A percentile compares a stretch with the other conserved stretches of the same genome.
Conservation (phyloP, 441 rosid species). For the Gossypium davidsonii region DNA sequence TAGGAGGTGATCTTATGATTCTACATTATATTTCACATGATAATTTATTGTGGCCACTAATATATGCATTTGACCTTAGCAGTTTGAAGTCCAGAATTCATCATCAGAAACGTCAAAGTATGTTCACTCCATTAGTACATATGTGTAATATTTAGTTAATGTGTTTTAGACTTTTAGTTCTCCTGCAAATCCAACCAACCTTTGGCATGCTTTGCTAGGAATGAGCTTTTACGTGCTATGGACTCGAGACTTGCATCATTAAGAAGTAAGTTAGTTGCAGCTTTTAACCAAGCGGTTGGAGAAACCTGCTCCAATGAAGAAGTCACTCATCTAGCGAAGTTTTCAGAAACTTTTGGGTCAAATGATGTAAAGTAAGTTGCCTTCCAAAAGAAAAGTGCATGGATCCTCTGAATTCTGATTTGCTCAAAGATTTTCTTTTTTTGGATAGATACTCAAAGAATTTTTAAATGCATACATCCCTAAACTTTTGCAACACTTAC, state of each 20-base stretch:
- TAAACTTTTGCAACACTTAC: background rate
- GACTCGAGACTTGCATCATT: constrained; percentile 54
- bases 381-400: constrained; percentile 8
- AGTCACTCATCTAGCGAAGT: constrained; percentile 29
- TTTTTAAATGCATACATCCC: background rate
- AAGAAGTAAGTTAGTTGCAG: constrained; percentile 42
- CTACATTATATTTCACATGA: background rate
- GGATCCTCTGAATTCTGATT: constrained; percentile 10
- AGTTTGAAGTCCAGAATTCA: constrained; percentile 34
- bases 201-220: constrained; percentile 35
- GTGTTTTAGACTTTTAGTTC: constrained; percentile 4
- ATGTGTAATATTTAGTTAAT: background rate
- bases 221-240: constrained; percentile 47
- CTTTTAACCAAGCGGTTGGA: constrained; percentile 32
- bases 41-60: constrained; percentile 7
- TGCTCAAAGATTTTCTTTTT: constrained; percentile 1
- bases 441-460: background rate
- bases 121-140: constrained; percentile 16
- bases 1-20: background rate
- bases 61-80: constrained; percentile 18
- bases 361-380: constrained; percentile 48
- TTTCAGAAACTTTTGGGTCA: constrained; percentile 50
- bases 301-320: constrained; percentile 25
- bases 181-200: constrained; percentile 13
- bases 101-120: constrained; percentile 54